Percentiles rank a stretch among this genome's conserved stretches.
phyloP scores from a whole-genome alignment of 2,329 filamentous ascomycete species.

The Tolypocladium capitatum region DNA sequence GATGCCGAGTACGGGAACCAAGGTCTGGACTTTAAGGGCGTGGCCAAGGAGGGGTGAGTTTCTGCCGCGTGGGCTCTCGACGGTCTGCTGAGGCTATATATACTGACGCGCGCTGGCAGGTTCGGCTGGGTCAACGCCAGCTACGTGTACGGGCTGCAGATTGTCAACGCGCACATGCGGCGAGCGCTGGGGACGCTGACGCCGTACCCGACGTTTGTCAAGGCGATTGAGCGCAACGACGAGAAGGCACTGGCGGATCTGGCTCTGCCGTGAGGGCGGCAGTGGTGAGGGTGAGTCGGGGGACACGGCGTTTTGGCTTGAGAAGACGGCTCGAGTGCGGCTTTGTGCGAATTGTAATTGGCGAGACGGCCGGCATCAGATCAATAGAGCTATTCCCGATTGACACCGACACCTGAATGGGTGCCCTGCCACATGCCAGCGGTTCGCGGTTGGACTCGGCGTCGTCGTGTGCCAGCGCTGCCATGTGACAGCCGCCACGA shows the following conservation, averaged over 20 bases:
- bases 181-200: constrained; percentile 81
- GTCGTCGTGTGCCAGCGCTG: not conserved
- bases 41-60: constrained; percentile 86
- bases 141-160: constrained; percentile 84
- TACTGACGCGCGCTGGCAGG: constrained; percentile 29
- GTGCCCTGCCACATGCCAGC: not conserved
- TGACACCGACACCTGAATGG: no score
- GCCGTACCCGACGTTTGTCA: constrained; percentile 69
- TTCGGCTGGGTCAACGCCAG: constrained; percentile 99
- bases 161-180: constrained; percentile 79
- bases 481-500: not conserved
- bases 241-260: constrained; percentile 38
- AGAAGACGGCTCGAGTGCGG: not conserved
- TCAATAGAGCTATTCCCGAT: no score
- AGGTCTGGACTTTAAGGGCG: constrained; percentile 86
- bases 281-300: not conserved
- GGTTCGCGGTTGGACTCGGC: not conserved
- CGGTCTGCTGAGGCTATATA: not conserved
- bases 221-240: constrained; percentile 45
- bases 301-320: not conserved
- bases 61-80: not conserved
- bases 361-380: not conserved
- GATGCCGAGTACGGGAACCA: constrained; percentile 98
- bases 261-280: not conserved
- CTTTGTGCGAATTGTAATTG: no score